Conservation (phyloP, 2,329 filamentous ascomycete genomes). For the Colletotrichum sp. region DNA sequence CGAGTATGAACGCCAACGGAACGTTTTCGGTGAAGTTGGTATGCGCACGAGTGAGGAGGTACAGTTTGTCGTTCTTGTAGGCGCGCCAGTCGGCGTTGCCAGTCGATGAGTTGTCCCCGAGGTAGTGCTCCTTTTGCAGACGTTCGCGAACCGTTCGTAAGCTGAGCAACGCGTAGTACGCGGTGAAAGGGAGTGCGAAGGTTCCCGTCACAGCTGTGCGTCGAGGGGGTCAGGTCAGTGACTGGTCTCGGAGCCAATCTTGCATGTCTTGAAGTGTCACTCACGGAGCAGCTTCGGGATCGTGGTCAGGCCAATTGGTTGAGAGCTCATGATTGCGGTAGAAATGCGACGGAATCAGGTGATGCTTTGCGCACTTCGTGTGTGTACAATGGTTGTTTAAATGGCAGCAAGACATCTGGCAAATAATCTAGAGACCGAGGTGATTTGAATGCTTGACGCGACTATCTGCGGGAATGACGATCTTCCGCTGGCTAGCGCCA, state of each 20-base stretch:
- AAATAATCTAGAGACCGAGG: not conserved
- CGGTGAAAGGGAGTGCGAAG: conserved; percentile 8
- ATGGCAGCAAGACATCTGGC: not conserved
- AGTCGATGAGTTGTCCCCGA: not conserved
- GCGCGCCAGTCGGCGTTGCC: not conserved
- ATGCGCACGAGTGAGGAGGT: not conserved
- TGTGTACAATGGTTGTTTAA: not conserved
- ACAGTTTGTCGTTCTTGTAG: not conserved
- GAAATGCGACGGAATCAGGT: not conserved
- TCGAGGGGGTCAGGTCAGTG: not conserved
- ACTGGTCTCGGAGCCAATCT: not conserved
- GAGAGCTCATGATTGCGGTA: not conserved
- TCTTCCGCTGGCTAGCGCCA: not conserved
- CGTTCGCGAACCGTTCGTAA: conserved; percentile 1
- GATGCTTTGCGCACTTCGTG: not conserved
- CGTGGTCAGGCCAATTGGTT: conserved; percentile 2
- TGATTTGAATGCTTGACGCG: not conserved
- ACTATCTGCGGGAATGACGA: not conserved
- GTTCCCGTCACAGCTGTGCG: not conserved
- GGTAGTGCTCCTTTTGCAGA: not conserved
- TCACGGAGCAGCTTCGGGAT: conserved; percentile 7
- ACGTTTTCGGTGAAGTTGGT: conserved; percentile 5
- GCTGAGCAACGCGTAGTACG: conserved; percentile 10
- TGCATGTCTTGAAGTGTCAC: not conserved
- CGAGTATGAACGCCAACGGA: not conserved